Conservation (phyloP, 2,329 filamentous ascomycete genomes). For the Zymoseptoria ardabiliae region DNA sequence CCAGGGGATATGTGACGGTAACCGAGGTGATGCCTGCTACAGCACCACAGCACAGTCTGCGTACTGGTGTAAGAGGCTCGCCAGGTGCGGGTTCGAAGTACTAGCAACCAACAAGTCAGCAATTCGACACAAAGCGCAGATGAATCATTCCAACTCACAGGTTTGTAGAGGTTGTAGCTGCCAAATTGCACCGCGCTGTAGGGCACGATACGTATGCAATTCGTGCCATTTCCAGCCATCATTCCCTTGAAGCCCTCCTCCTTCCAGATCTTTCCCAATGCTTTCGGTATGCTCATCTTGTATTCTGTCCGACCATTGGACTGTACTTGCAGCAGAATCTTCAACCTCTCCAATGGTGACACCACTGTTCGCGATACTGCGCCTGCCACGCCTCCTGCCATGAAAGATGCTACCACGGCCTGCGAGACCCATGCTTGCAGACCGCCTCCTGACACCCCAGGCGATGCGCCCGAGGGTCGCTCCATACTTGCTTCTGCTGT, state of each 20-base stretch:
- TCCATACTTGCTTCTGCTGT: not conserved
- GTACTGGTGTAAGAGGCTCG: slow-evolving; percentile 62
- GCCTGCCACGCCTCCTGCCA: slow-evolving; percentile 86
- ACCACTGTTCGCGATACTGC: slow-evolving; percentile 97
- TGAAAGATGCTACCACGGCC: slow-evolving; percentile 83
- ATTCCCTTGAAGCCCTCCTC: slow-evolving; percentile 97
- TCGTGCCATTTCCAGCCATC: slow-evolving; percentile 96
- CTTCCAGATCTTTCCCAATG: slow-evolving; percentile 86
- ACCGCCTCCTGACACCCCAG: not conserved
- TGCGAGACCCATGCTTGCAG: slow-evolving; percentile 53
- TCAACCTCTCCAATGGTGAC: slow-evolving; percentile 87
- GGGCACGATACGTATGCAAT: slow-evolving; percentile 95
- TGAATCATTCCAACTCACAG: slow-evolving; percentile 49
- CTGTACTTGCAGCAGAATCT: slow-evolving; percentile 97
- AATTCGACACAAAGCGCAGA: not conserved
- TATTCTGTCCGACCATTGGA: slow-evolving; percentile 86
- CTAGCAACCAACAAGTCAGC: slow-evolving; percentile 29
- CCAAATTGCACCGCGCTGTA: slow-evolving; percentile 98
- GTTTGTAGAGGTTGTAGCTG: slow-evolving; percentile 95
- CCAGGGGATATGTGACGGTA: slow-evolving; percentile 87
- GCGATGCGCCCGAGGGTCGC: not conserved
- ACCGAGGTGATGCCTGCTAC: slow-evolving; percentile 93
- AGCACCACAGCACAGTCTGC: slow-evolving; percentile 81
- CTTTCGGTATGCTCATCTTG: slow-evolving; percentile 83
- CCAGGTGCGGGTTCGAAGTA: slow-evolving; percentile 73